Evolutionary conservation across 805 yeast genomes (phyloP).

Genomic region (Ogataea minuta): DNA sequence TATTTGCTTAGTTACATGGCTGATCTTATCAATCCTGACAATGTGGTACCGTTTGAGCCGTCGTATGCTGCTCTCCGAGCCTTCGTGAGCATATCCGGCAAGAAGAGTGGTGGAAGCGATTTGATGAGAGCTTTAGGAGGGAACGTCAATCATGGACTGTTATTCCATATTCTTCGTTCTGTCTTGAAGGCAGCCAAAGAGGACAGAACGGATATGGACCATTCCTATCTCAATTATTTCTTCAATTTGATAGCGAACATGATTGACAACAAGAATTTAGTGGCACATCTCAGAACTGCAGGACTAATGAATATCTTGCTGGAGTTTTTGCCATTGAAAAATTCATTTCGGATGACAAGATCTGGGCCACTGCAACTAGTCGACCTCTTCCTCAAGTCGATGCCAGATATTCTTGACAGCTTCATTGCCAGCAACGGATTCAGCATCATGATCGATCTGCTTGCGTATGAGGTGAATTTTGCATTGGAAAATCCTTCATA

Average conservation of each 20-base stretch:
- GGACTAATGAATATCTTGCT: conserved; percentile 69
- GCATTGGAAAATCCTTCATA: conserved; percentile 57
- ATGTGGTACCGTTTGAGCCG: conserved; percentile 49
- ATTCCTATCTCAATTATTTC: conserved; percentile 36
- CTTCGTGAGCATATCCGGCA: conserved; percentile 64
- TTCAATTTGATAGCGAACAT: conserved; percentile 64
- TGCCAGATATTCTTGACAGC: conserved; percentile 52
- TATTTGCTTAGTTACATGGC: conserved; percentile 65
- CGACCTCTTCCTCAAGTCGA: conserved; percentile 42
- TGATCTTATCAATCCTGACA: conserved; percentile 70
- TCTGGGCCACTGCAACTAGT: conserved; percentile 64
- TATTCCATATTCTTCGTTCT: conserved; percentile 68
- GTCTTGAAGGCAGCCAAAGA: conserved; percentile 51
- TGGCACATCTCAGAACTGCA: conserved; percentile 62
- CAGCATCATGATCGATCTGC: conserved; percentile 52
- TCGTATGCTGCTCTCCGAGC: conserved; percentile 63
- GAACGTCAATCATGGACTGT: conserved; percentile 78
- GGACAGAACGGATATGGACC: conserved; percentile 27
- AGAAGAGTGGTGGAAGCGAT: conserved; percentile 71
- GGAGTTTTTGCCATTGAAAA: conserved; percentile 53
- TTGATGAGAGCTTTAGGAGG: conserved; percentile 77
- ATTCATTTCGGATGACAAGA: conserved; percentile 52
- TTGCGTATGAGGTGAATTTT: conserved; percentile 62
- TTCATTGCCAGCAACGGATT: conserved; percentile 72
- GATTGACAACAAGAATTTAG: conserved; percentile 53